Conservation (phyloP, 208 protist genomes). For the Leishmania mexicana region DNA sequence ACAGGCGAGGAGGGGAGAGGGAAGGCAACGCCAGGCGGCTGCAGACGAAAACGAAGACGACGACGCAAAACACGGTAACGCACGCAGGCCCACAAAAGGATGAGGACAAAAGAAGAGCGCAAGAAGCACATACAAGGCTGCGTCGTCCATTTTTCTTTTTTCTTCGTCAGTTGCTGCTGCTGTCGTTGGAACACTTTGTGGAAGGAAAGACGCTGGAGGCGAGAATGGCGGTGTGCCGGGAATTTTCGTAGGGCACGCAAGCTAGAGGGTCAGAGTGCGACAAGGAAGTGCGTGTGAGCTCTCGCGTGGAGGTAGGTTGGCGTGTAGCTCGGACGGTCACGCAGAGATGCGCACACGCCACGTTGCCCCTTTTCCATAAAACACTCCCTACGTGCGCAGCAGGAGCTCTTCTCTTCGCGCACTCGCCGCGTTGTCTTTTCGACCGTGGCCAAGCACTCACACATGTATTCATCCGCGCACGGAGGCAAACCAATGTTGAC, state of each 20-base stretch:
- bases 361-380: not conserved
- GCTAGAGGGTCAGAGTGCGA: not conserved
- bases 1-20: not conserved
- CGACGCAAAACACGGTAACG: not conserved
- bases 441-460: not conserved
- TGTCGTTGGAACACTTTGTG: not conserved
- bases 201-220: not conserved
- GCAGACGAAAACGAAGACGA: not conserved
- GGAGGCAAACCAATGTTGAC: no score
- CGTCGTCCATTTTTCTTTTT: not conserved
- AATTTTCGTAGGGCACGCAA: not conserved
- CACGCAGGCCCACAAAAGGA: not conserved
- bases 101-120: not conserved
- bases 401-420: not conserved
- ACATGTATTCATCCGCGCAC: not conserved
- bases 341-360: not conserved
- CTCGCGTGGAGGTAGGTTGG: not conserved
- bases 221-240: not conserved
- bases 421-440: not conserved
- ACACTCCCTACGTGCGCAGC: not conserved
- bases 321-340: not conserved
- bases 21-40: not conserved
- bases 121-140: not conserved
- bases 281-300: not conserved
- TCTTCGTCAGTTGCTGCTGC: not conserved